Evolutionary conservation across 2,329 filamentous ascomycete genomes (phyloP).

Genomic region (Fusarium transvaalense): DNA sequence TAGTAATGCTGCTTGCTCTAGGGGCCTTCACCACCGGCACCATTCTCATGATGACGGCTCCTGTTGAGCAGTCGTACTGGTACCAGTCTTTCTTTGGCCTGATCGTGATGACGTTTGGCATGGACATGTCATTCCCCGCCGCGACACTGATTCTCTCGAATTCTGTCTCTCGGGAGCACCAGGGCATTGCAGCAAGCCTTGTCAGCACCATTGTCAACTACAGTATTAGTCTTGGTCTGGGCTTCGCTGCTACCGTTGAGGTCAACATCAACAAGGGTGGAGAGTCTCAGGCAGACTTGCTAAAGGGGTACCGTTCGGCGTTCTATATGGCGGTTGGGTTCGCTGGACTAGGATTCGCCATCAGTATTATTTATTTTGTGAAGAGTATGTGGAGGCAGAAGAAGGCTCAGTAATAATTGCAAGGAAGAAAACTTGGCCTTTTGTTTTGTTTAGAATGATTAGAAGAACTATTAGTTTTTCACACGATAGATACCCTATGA

Average conservation of each 20-base stretch:
- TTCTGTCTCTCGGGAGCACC: constrained; percentile 59
- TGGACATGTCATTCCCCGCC: constrained; percentile 74
- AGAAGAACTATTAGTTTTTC: too few species aligned
- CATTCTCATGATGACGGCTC: constrained; percentile 60
- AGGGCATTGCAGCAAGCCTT: constrained; percentile 64
- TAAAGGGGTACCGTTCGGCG: constrained; percentile 29
- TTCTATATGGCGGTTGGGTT: constrained; percentile 36
- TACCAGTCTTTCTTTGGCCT: constrained; percentile 70
- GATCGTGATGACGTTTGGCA: constrained; percentile 70
- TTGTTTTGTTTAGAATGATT: constrained; percentile 2
- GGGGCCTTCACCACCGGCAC: constrained; percentile 59
- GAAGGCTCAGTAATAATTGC: not conserved
- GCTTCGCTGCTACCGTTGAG: constrained; percentile 75
- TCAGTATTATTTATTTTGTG: constrained; percentile 32
- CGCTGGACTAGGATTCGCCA: constrained; percentile 20
- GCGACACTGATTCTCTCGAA: constrained; percentile 72
- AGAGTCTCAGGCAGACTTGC: constrained; percentile 21
- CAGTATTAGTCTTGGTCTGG: constrained; percentile 73
- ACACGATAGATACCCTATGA: constrained; percentile 5
- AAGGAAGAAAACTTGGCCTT: not conserved
- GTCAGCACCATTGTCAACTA: constrained; percentile 78
- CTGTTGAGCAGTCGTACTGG: constrained; percentile 72
- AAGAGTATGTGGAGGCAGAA: constrained; percentile 24
- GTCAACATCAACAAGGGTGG: constrained; percentile 51
- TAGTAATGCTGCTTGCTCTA: constrained; percentile 61